Evolutionary conservation across 257 asterid species (phyloP).

Genomic region (Verbena officinalis): DNA sequence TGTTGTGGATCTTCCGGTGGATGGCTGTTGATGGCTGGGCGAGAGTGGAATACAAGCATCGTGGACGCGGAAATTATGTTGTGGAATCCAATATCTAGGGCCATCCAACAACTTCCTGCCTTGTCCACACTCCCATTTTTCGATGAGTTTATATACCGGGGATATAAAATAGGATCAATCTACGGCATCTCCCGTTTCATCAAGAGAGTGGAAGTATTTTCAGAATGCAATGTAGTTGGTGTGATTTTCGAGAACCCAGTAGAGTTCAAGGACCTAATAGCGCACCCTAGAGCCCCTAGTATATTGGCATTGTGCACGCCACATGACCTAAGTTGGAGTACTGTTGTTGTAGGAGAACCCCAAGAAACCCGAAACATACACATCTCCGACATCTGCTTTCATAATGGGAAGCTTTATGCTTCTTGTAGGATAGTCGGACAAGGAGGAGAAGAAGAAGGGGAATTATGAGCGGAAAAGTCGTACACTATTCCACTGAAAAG

Average conservation of each 20-base stretch:
- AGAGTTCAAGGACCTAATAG: too few species aligned
- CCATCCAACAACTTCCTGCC: slow-evolving; percentile 14
- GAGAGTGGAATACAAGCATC: not conserved
- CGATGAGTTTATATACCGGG: not conserved
- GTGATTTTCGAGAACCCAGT: not conserved
- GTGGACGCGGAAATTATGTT: not conserved
- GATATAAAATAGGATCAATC: too few species aligned
- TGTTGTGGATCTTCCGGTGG: slow-evolving; percentile 27
- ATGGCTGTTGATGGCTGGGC: slow-evolving; percentile 11
- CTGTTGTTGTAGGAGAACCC: not conserved
- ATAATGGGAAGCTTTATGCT: slow-evolving; percentile 9
- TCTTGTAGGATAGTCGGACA: not conserved
- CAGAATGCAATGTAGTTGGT: slow-evolving; percentile 13
- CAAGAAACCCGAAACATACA: too few species aligned
- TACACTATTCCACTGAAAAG: not conserved
- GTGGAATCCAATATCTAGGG: slow-evolving; percentile 27
- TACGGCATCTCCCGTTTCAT: not conserved
- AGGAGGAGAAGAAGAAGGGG: not conserved
- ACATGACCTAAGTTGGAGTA: not conserved
- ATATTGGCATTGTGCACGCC: slow-evolving; percentile 15
- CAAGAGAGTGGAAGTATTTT: not conserved
- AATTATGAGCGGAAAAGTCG: not conserved
- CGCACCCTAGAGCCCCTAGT: too few species aligned
- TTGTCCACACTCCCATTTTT: slow-evolving; percentile 15
- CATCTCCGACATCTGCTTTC: slow-evolving; percentile 7